Percentiles rank a stretch among this genome's conserved stretches.
These are phyloP conservation scores for Ogataea hybrid DNA, from an alignment of 1,139 yeast species.

Conservation along the genomic window DNA sequence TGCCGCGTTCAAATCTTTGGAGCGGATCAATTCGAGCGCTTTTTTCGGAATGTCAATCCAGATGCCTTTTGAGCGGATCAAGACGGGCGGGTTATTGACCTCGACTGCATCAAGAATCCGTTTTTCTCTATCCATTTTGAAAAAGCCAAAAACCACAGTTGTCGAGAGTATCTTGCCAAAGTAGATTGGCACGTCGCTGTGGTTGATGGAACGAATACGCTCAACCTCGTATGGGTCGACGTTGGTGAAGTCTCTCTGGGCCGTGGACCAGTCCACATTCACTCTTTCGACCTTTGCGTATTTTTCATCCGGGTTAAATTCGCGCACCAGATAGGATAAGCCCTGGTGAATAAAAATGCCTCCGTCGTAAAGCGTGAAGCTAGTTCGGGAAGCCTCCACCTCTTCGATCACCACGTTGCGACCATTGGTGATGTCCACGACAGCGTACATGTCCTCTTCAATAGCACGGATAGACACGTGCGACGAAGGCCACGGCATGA, in stretches of 20 bases:
- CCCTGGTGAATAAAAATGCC: constrained; percentile 96
- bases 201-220: constrained; percentile 51
- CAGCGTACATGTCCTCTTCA: constrained; percentile 78
- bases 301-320: constrained; percentile 70
- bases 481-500: constrained; percentile 78
- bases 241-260: constrained; percentile 88
- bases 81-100: constrained; percentile 83
- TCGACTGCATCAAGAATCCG: constrained; percentile 90
- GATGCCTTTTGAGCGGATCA: constrained; percentile 68
- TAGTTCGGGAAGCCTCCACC: constrained; percentile 85
- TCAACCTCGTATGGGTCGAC: constrained; percentile 84
- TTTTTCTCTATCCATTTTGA: constrained; percentile 73
- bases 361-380: constrained; percentile 92
- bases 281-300: constrained; percentile 85
- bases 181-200: constrained; percentile 63
- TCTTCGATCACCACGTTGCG: constrained; percentile 80
- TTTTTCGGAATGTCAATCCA: constrained; percentile 83
- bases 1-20: constrained; percentile 64
- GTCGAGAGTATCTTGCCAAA: constrained; percentile 74
- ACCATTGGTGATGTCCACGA: constrained; percentile 79
- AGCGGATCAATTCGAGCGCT: constrained; percentile 57
- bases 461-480: constrained; percentile 77
- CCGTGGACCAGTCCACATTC: constrained; percentile 90
- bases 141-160: constrained; percentile 84
- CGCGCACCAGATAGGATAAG: constrained; percentile 77